phyloP scores from a whole-genome alignment of 2,329 filamentous ascomycete genomes.

The Ciborinia camelliae region DNA sequence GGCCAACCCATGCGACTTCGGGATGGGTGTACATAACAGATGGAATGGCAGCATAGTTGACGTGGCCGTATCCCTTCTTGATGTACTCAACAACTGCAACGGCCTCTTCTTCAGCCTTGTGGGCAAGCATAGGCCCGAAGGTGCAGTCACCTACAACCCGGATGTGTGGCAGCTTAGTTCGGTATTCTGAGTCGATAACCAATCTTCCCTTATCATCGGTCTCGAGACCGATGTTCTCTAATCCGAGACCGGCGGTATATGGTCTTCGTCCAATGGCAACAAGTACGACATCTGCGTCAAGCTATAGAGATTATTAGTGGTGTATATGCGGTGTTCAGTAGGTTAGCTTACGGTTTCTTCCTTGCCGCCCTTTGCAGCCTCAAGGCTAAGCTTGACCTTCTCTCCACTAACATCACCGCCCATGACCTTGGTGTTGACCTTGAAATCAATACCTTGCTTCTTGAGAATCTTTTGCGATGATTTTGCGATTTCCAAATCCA shows the following conservation, averaged over 20 bases:
- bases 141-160: slow-evolving; percentile 94
- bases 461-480: slow-evolving; percentile 84
- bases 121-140: slow-evolving; percentile 97
- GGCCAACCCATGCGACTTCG: slow-evolving; percentile 97
- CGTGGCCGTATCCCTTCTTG: slow-evolving; percentile 95
- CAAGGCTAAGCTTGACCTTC: slow-evolving; percentile 76
- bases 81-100: slow-evolving; percentile 96
- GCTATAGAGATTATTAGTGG: slow-evolving; percentile 45
- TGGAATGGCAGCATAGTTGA: slow-evolving; percentile 97
- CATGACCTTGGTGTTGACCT: slow-evolving; percentile 92
- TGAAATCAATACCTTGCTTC: slow-evolving; percentile 98
- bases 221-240: slow-evolving; percentile 92
- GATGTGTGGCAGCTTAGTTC: slow-evolving; percentile 96
- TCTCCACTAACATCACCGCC: slow-evolving; percentile 78
- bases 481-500: slow-evolving; percentile 94
- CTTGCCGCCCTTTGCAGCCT: slow-evolving; percentile 96
- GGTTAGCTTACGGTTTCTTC: slow-evolving; percentile 68
- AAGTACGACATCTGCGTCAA: slow-evolving; percentile 92
- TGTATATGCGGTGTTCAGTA: slow-evolving; percentile 4
- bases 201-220: slow-evolving; percentile 90
- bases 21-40: slow-evolving; percentile 99
- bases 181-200: slow-evolving; percentile 97
- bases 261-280: slow-evolving; percentile 95
- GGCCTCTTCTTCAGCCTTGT: slow-evolving; percentile 98
- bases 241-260: slow-evolving; percentile 85